phyloP scores from a whole-genome alignment of 306 rosid species.

The Carpinus fangiana region DNA sequence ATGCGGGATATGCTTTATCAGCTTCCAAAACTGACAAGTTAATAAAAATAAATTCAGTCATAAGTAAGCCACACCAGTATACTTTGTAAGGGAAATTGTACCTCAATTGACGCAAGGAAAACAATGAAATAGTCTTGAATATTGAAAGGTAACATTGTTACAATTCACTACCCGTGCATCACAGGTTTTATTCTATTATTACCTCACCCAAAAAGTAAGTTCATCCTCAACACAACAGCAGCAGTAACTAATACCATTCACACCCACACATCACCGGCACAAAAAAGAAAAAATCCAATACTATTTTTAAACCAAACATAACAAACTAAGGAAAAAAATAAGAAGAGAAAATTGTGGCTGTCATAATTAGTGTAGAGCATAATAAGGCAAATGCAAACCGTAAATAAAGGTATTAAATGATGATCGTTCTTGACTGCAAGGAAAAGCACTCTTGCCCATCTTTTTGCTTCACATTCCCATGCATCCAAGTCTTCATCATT shows the following conservation, averaged over 20 bases:
- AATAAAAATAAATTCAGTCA: too few relatives aligned
- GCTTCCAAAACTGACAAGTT: too few relatives aligned
- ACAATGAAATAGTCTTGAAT: too few relatives aligned
- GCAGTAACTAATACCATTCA: not conserved
- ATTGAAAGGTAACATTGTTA: not conserved
- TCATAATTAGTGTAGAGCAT: slow-evolving; percentile 6
- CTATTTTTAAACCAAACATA: not conserved
- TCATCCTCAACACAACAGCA: not conserved
- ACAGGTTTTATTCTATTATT: not conserved
- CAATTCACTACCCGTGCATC: not conserved
- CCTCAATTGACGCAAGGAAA: too few relatives aligned
- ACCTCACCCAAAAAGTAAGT: not conserved
- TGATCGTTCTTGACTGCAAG: slow-evolving; percentile 60
- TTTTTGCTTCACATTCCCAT: slow-evolving; percentile 82
- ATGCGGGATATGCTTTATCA: too few relatives aligned
- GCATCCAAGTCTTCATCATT: slow-evolving; percentile 78
- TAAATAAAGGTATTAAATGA: slow-evolving; percentile 55
- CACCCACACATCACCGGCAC: not conserved
- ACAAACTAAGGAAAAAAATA: not conserved
- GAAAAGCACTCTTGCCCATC: slow-evolving; percentile 91
- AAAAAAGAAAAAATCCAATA: not conserved
- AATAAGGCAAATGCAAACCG: slow-evolving; percentile 49
- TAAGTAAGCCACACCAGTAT: too few relatives aligned
- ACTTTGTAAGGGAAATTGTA: too few relatives aligned
- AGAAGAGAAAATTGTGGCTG: not conserved